These are phyloP conservation scores for Colletotrichum melonis DNA, from an alignment of 2,329 filamentous ascomycete genomes.

Conservation along the genomic window DNA sequence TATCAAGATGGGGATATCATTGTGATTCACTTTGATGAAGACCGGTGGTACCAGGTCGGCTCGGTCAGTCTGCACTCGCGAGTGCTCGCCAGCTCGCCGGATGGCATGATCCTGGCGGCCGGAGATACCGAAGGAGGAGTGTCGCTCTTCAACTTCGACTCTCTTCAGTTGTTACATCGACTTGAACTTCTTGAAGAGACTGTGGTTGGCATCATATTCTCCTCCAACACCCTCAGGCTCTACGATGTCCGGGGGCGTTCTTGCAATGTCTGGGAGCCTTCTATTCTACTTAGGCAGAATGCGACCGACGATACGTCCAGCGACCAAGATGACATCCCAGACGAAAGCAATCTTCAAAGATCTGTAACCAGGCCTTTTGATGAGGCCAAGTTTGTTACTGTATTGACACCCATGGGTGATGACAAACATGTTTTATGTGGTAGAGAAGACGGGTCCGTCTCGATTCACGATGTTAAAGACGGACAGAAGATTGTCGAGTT, in stretches of 20 bases:
- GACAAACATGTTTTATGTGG: conserved; percentile 14
- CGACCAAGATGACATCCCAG: neutral
- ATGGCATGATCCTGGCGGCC: conserved; percentile 41
- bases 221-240: conserved; percentile 36
- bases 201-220: conserved; percentile 38
- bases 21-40: conserved; percentile 37
- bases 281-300: neutral
- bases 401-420: conserved; percentile 29
- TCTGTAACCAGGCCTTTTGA: conserved; percentile 7
- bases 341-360: neutral
- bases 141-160: conserved; percentile 41
- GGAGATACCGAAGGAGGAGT: conserved; percentile 40
- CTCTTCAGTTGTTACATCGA: conserved; percentile 36
- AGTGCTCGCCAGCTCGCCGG: conserved; percentile 38
- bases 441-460: neutral
- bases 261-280: conserved; percentile 39
- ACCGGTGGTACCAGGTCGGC: conserved; percentile 25
- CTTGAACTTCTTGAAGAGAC: neutral
- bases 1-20: conserved; percentile 39
- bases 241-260: conserved; percentile 37
- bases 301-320: neutral
- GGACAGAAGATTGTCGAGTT: neutral
- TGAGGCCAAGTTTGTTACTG: conserved; percentile 35
- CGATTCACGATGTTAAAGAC: neutral
- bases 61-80: neutral